phyloP scores from a whole-genome alignment of 768 basidiomycete genomes.

The Leccinum olivaceopallidum region DNA sequence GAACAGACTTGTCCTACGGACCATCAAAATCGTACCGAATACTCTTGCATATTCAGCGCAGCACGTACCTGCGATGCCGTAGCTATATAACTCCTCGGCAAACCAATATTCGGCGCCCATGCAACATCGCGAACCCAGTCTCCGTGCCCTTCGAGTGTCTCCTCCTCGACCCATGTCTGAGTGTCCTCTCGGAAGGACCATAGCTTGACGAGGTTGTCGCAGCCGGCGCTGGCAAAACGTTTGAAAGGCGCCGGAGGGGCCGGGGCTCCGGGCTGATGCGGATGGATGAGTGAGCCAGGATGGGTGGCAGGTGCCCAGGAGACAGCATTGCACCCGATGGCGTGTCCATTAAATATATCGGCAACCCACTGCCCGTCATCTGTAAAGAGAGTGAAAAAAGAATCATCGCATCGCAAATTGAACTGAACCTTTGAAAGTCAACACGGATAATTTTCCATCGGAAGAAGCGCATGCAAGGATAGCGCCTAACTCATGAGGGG shows the following conservation, averaged over 20 bases:
- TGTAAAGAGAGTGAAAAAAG: slow-evolving; percentile 31
- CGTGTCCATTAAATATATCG: slow-evolving; percentile 93
- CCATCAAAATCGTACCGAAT: background rate
- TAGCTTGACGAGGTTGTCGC: slow-evolving; percentile 93
- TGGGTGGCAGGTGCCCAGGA: slow-evolving; percentile 95
- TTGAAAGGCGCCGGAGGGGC: slow-evolving; percentile 62
- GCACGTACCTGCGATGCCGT: slow-evolving; percentile 80
- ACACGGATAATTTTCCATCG: slow-evolving; percentile 94
- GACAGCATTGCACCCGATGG: slow-evolving; percentile 95
- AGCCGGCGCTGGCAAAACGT: slow-evolving; percentile 93
- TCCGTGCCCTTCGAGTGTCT: slow-evolving; percentile 85
- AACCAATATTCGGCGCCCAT: slow-evolving; percentile 96
- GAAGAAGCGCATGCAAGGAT: slow-evolving; percentile 97
- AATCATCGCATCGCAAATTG: background rate
- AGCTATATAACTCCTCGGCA: slow-evolving; percentile 93
- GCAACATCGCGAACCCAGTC: slow-evolving; percentile 99
- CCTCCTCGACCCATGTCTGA: slow-evolving; percentile 90
- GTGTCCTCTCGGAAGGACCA: slow-evolving; percentile 90
- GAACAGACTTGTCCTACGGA: slow-evolving; percentile 75
- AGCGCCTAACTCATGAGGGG: slow-evolving; percentile 95
- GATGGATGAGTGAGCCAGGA: slow-evolving; percentile 80
- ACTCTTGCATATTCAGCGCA: too few species aligned
- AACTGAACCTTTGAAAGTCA: slow-evolving; percentile 92
- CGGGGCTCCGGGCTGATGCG: slow-evolving; percentile 48
- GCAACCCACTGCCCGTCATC: slow-evolving; percentile 97